Evolutionary conservation across 345 rosid genomes (phyloP).

Genomic region (Litchi chinensis): DNA sequence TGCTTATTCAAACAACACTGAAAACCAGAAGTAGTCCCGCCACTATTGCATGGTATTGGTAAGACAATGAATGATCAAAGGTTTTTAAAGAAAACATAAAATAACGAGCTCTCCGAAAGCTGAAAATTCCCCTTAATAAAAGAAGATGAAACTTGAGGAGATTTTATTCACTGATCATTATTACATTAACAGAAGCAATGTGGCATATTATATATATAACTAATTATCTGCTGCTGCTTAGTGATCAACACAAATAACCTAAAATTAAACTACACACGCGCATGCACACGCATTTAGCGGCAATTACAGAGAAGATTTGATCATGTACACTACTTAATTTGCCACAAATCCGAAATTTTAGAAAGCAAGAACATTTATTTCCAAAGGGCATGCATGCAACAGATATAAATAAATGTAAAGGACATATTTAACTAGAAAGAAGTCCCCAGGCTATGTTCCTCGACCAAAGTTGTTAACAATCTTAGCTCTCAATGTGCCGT

Average conservation of each 20-base stretch:
- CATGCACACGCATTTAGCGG: not conserved
- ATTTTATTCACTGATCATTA: conserved; percentile 12
- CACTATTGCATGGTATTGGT: too few relatives aligned
- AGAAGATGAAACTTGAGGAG: not conserved
- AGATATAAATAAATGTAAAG: not conserved
- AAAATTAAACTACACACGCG: not conserved
- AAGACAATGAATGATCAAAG: too few relatives aligned
- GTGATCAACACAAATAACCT: not conserved
- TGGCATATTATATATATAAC: not conserved
- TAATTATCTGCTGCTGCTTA: not conserved
- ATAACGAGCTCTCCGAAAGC: too few relatives aligned
- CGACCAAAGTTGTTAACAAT: not conserved
- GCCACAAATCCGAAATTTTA: not conserved
- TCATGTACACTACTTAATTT: not conserved
- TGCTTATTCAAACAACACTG: too few relatives aligned
- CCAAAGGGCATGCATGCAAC: not conserved
- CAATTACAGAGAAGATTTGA: not conserved
- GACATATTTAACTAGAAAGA: too few relatives aligned
- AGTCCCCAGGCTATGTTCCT: not conserved
- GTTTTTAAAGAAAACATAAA: too few relatives aligned
- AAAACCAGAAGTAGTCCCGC: too few relatives aligned
- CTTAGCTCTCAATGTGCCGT: not conserved
- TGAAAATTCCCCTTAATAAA: too few relatives aligned
- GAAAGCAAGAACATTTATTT: not conserved
- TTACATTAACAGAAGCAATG: conserved; percentile 2